Conservation (phyloP, 2,329 filamentous ascomycete species). For the Sclerotinia minor region DNA sequence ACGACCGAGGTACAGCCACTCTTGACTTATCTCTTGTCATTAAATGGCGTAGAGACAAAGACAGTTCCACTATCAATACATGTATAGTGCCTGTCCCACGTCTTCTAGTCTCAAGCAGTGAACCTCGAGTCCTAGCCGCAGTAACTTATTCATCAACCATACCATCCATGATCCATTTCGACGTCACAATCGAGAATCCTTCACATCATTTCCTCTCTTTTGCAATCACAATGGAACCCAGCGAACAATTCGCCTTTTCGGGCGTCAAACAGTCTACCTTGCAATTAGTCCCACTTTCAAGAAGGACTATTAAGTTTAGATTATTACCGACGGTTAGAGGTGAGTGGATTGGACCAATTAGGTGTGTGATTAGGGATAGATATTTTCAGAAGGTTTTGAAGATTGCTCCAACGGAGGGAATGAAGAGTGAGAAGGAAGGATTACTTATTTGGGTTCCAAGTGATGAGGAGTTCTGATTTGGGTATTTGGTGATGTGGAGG, state of each 20-base stretch:
- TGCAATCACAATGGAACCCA: constrained; percentile 87
- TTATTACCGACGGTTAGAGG: constrained; percentile 67
- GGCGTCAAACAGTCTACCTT: constrained; percentile 79
- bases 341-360: constrained; percentile 66
- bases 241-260: constrained; percentile 88
- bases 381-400: constrained; percentile 91
- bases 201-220: constrained; percentile 95
- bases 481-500: background rate
- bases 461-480: constrained; percentile 23
- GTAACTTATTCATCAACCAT: constrained; percentile 48
- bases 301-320: constrained; percentile 71
- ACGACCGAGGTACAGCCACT: constrained; percentile 74
- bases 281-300: constrained; percentile 79
- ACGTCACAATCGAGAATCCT: constrained; percentile 85
- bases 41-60: constrained; percentile 65
- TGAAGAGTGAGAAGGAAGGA: constrained; percentile 63
- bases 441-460: constrained; percentile 63
- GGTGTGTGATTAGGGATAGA: constrained; percentile 77
- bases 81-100: constrained; percentile 76
- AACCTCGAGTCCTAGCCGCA: constrained; percentile 74
- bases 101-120: constrained; percentile 75
- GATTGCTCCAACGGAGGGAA: constrained; percentile 75
- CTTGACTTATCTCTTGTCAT: constrained; percentile 76
- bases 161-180: constrained; percentile 46
- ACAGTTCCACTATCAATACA: constrained; percentile 50